Percentiles rank a stretch among this genome's conserved stretches.
Evolutionary conservation across 176 grass and related monocot genomes (phyloP).

Genomic region (Carex littledalei): DNA sequence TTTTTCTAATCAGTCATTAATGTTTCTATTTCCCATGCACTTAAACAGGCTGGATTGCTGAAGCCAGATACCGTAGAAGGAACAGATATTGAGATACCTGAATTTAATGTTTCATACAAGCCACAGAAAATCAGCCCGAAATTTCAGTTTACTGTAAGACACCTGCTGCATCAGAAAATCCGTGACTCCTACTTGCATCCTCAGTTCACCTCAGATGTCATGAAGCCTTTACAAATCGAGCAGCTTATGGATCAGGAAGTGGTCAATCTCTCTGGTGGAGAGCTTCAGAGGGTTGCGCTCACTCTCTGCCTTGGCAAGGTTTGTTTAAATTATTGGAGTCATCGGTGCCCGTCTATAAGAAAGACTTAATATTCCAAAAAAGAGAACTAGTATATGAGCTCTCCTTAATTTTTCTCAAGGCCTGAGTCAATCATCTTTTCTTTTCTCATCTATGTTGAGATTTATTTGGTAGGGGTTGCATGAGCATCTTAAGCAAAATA

Average conservation of each 20-base stretch:
- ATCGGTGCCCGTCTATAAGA: background rate
- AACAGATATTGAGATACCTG: slow-evolving; percentile 52
- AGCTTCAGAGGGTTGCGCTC: slow-evolving; percentile 56
- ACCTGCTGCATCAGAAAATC: slow-evolving; percentile 58
- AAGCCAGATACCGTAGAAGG: slow-evolving; percentile 49
- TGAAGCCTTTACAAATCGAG: slow-evolving; percentile 78
- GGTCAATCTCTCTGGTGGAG: slow-evolving; percentile 54
- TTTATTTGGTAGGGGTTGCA: background rate
- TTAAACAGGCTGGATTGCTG: slow-evolving; percentile 47
- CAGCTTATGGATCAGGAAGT: slow-evolving; percentile 66
- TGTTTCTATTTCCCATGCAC: background rate
- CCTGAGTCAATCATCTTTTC: background rate
- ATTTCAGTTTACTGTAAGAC: slow-evolving; percentile 46
- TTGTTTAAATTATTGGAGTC: background rate
- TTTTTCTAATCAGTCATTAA: background rate
- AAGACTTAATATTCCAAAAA: background rate
- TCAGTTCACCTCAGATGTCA: slow-evolving; percentile 64
- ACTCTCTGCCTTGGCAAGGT: slow-evolving; percentile 77
- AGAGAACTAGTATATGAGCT: background rate
- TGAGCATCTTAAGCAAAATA: background rate
- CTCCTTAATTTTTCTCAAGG: background rate
- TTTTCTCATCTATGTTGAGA: background rate
- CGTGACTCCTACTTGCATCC: slow-evolving; percentile 50
- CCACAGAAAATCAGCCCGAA: slow-evolving; percentile 62
- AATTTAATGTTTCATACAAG: slow-evolving; percentile 72